Conservation (phyloP, 169 alveolate species). For the Cryptosporidium tyzzeri region DNA sequence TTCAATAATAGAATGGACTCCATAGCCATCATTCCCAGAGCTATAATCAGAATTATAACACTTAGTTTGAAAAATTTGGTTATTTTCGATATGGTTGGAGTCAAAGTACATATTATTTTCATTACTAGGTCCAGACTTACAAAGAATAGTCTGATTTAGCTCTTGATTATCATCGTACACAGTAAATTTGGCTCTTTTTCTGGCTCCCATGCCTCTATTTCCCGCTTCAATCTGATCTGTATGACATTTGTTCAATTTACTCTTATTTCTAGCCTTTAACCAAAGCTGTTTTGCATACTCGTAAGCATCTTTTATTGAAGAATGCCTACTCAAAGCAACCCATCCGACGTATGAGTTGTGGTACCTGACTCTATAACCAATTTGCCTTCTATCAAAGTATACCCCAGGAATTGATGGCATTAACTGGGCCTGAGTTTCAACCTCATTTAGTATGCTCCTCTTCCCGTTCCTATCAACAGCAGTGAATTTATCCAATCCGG, state of each 20-base stretch:
- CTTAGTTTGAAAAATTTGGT: neutral
- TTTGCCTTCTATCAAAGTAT: slow-evolving; percentile 66
- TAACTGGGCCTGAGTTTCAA: slow-evolving; percentile 56
- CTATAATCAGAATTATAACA: neutral
- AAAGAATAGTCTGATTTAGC: neutral
- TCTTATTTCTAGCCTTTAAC: slow-evolving; percentile 61
- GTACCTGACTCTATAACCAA: slow-evolving; percentile 72
- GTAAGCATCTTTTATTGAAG: slow-evolving; percentile 71
- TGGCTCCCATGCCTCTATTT: neutral
- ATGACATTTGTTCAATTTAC: slow-evolving; percentile 4
- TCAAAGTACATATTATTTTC: neutral
- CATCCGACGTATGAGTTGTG: slow-evolving; percentile 72
- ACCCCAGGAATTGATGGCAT: slow-evolving; percentile 74
- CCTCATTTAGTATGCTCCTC: slow-evolving; percentile 62
- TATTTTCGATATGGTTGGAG: neutral
- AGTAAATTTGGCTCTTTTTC: neutral
- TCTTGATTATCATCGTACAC: neutral
- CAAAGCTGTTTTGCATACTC: slow-evolving; percentile 71
- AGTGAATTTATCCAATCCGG: slow-evolving; percentile 64
- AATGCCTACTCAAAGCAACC: slow-evolving; percentile 75
- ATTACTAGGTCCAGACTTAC: neutral
- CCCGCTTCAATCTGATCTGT: slow-evolving; percentile 8
- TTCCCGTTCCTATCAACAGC: slow-evolving; percentile 70
- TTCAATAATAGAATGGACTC: neutral
- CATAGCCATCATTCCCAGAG: neutral